Conservation (phyloP, 2,329 filamentous ascomycete species). For the Teratosphaeria epicoccoides region DNA sequence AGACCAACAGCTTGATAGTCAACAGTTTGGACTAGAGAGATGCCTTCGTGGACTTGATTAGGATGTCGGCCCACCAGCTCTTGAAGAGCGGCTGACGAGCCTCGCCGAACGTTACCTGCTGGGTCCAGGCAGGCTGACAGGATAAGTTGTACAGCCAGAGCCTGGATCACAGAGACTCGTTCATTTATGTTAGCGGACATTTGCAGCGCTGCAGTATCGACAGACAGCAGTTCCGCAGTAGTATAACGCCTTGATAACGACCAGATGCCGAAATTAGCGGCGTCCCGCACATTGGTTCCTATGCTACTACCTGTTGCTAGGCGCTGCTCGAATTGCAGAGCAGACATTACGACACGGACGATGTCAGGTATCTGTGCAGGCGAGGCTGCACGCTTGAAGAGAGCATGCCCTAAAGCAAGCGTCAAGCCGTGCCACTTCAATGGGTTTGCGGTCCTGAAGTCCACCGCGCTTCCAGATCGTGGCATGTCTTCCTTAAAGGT, state of each 20-base stretch:
- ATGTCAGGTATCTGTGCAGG: slow-evolving; percentile 59
- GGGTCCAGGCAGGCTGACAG: slow-evolving; percentile 77
- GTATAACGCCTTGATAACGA: slow-evolving; percentile 77
- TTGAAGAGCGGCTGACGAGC: slow-evolving; percentile 85
- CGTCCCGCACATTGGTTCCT: slow-evolving; percentile 85
- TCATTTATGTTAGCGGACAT: not conserved
- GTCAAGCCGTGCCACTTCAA: slow-evolving; percentile 88
- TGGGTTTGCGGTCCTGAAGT: slow-evolving; percentile 67
- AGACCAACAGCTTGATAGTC: slow-evolving; percentile 91
- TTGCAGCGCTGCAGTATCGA: slow-evolving; percentile 34
- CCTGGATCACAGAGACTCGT: slow-evolving; percentile 38
- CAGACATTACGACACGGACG: slow-evolving; percentile 64
- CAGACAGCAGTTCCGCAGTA: slow-evolving; percentile 60
- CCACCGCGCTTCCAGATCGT: slow-evolving; percentile 34
- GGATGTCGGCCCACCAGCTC: slow-evolving; percentile 90
- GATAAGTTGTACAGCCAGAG: slow-evolving; percentile 70
- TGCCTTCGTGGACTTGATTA: slow-evolving; percentile 70
- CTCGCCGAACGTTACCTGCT: slow-evolving; percentile 83
- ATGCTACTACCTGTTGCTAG: slow-evolving; percentile 74
- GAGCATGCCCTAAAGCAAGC: slow-evolving; percentile 72
- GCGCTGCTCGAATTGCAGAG: slow-evolving; percentile 79
- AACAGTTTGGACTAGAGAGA: slow-evolving; percentile 74
- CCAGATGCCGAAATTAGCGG: slow-evolving; percentile 95
- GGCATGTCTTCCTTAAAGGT: slow-evolving; percentile 53
- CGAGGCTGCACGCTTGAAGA: slow-evolving; percentile 76